A percentile compares a stretch with the other conserved stretches of the same genome.
Conservation (phyloP, 371 early-diverging fungal species). For the Syncephalastrum monosporum region DNA sequence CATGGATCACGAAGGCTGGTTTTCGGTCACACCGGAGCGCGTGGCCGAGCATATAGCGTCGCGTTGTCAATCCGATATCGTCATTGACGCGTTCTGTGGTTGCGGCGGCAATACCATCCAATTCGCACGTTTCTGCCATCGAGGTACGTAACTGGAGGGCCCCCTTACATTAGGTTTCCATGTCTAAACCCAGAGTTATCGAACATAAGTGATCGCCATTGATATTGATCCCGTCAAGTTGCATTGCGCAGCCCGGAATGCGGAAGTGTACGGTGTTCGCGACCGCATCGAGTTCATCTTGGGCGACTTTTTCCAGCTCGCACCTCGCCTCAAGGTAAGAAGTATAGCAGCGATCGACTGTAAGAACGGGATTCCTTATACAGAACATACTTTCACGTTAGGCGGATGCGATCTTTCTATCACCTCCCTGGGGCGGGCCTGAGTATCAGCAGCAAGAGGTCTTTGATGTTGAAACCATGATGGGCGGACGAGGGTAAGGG, state of each 20-base stretch:
- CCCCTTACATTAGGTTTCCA: no score
- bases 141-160: constrained; percentile 36
- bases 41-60: constrained; percentile 85
- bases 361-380: constrained; percentile 4
- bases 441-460: constrained; percentile 29
- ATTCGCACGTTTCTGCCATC: constrained; percentile 84
- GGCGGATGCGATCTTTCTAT: constrained; percentile 90
- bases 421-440: constrained; percentile 95
- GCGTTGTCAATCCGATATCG: constrained; percentile 65
- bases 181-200: no score
- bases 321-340: constrained; percentile 53
- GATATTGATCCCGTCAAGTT: constrained; percentile 86
- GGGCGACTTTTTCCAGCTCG: constrained; percentile 79
- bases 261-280: constrained; percentile 85
- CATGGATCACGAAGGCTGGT: constrained; percentile 94
- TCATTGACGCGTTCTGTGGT: constrained; percentile 95
- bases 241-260: constrained; percentile 84
- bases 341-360: background rate
- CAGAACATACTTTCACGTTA: constrained; percentile 16
- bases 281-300: constrained; percentile 90
- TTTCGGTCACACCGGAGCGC: constrained; percentile 93
- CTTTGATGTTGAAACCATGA: constrained; percentile 74
- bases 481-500: constrained; percentile 73
- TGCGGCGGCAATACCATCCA: constrained; percentile 96
- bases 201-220: constrained; percentile 78